Conservation (phyloP, 2,329 filamentous ascomycete species). For the Magnaporthiopsis incrustans region DNA sequence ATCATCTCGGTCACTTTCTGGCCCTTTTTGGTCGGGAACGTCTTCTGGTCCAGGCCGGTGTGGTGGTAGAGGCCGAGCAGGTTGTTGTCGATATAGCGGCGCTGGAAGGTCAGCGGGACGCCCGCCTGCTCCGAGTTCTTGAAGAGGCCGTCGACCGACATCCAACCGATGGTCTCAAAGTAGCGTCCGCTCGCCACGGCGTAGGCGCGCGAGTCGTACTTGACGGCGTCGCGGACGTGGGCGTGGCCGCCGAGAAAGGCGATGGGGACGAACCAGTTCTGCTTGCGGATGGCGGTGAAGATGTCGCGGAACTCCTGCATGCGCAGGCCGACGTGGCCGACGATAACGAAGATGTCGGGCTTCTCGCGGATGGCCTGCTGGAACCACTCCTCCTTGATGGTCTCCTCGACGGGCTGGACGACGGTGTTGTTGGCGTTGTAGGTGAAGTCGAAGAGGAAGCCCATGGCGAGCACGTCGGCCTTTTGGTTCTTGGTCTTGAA, state of each 20-base stretch:
- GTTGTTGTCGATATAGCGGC: slow-evolving; percentile 92
- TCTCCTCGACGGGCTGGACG: slow-evolving; percentile 71
- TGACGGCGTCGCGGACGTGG: slow-evolving; percentile 77
- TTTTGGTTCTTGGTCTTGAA: slow-evolving; percentile 88
- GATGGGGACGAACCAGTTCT: slow-evolving; percentile 75
- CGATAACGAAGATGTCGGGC: slow-evolving; percentile 78
- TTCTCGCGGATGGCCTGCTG: slow-evolving; percentile 76
- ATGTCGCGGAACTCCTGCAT: slow-evolving; percentile 73
- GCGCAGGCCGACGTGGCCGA: slow-evolving; percentile 75
- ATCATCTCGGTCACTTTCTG: slow-evolving; percentile 65
- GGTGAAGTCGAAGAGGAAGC: slow-evolving; percentile 91
- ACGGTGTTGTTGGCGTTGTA: slow-evolving; percentile 86
- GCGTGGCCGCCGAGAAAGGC: slow-evolving; percentile 87
- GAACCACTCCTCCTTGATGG: slow-evolving; percentile 83
- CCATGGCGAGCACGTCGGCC: slow-evolving; percentile 78
- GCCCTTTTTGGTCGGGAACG: slow-evolving; percentile 71
- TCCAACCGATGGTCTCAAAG: slow-evolving; percentile 91
- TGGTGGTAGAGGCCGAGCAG: slow-evolving; percentile 78
- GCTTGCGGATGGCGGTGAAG: slow-evolving; percentile 67
- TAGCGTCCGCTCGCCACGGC: slow-evolving; percentile 84
- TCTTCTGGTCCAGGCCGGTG: slow-evolving; percentile 59
- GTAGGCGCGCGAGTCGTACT: slow-evolving; percentile 69
- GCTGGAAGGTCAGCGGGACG: slow-evolving; percentile 51
- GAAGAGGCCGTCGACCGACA: slow-evolving; percentile 64
- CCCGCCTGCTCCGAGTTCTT: slow-evolving; percentile 16